Percentiles rank a stretch among this genome's conserved stretches.
Evolutionary conservation across 768 basidiomycete genomes (phyloP).

Genomic region (Tricholoma furcatifolium): DNA sequence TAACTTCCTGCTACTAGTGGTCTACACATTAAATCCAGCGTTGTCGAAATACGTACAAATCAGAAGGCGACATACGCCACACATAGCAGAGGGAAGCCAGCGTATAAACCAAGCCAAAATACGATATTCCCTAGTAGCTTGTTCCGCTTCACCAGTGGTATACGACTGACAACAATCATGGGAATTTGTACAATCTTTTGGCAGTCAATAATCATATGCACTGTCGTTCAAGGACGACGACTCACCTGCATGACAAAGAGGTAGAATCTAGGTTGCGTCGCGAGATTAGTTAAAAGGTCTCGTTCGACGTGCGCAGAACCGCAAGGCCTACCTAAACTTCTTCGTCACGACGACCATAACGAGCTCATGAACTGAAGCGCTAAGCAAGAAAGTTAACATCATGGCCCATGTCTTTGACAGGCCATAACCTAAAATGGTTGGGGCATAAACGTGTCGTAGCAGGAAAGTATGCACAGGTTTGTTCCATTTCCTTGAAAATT

Average conservation of each 20-base stretch:
- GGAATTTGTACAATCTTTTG: constrained; percentile 88
- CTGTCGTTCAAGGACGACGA: background rate
- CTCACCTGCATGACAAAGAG: constrained; percentile 74
- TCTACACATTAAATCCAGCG: background rate
- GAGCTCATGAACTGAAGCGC: constrained; percentile 88
- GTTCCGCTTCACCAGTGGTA: constrained; percentile 78
- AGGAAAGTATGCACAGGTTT: constrained; percentile 94
- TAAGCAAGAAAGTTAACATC: constrained; percentile 89
- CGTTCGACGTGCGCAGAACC: background rate
- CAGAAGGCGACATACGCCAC: constrained; percentile 58
- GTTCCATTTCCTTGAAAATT: constrained; percentile 98
- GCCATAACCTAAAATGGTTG: constrained; percentile 75
- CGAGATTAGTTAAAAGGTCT: background rate
- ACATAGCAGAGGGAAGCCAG: constrained; percentile 91
- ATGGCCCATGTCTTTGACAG: constrained; percentile 81
- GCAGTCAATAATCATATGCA: background rate
- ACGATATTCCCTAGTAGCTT: constrained; percentile 80
- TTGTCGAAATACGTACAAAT: background rate
- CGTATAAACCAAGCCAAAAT: constrained; percentile 92
- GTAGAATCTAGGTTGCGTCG: constrained; percentile 59
- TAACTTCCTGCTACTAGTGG: background rate
- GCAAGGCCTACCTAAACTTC: constrained; percentile 70
- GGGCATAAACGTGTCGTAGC: constrained; percentile 92
- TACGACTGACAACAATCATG: constrained; percentile 77
- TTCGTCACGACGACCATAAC: constrained; percentile 96